Conservation (phyloP, 345 rosid species). For the Populus pruinosa region DNA sequence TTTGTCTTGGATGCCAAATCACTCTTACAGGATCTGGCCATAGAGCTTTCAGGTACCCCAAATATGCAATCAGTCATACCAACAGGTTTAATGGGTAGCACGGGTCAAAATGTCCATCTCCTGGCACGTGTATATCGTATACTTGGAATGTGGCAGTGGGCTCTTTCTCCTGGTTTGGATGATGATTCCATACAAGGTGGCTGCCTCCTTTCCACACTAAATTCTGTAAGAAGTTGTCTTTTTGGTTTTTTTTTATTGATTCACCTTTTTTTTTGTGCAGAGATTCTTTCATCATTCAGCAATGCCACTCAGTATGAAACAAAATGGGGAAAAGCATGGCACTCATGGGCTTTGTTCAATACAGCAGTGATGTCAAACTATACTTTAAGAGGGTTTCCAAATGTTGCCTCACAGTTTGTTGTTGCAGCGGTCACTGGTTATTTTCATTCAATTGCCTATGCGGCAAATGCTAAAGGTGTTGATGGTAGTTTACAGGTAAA, state of each 20-base stretch:
- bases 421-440: slow-evolving; percentile 96
- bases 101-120: slow-evolving; percentile 57
- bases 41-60: slow-evolving; percentile 61
- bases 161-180: slow-evolving; percentile 82
- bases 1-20: slow-evolving; percentile 19
- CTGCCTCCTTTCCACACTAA: not conserved
- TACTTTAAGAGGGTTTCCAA: slow-evolving; percentile 55
- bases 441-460: slow-evolving; percentile 95
- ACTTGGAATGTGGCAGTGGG: slow-evolving; percentile 91
- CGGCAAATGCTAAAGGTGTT: slow-evolving; percentile 89
- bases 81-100: slow-evolving; percentile 44
- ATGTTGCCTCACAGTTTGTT: slow-evolving; percentile 67
- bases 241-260: not conserved
- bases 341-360: slow-evolving; percentile 93
- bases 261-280: slow-evolving; percentile 31
- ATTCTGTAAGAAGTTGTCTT: not conserved
- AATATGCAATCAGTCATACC: slow-evolving; percentile 50
- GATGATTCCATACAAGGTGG: slow-evolving; percentile 86
- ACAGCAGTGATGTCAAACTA: slow-evolving; percentile 98
- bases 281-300: slow-evolving; percentile 67
- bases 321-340: slow-evolving; percentile 98
- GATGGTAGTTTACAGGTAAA: slow-evolving; percentile 98
- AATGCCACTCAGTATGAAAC: slow-evolving; percentile 74
- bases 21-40: slow-evolving; percentile 55
- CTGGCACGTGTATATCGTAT: slow-evolving; percentile 78